These are phyloP conservation scores for Isochrysis galbana DNA, from an alignment of 78 protist genomes.

Conservation along the genomic window DNA sequence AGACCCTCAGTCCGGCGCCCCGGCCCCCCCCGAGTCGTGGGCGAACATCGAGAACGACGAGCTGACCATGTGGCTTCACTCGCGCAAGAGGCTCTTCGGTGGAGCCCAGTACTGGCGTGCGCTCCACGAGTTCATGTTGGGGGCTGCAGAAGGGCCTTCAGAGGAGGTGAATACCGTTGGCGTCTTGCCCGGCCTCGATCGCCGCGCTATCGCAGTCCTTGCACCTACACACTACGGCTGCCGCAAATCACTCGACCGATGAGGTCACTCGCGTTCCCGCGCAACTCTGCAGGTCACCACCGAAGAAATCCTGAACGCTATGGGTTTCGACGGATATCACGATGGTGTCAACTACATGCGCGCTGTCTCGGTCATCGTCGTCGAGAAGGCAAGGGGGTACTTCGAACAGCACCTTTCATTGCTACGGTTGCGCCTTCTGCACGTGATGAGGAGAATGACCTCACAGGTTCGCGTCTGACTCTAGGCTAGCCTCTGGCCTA, in stretches of 20 bases:
- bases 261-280: too few species aligned
- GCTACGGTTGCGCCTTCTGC: not conserved
- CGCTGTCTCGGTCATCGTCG: not conserved
- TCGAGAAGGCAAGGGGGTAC: not conserved
- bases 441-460: not conserved
- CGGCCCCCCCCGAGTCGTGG: too few species aligned
- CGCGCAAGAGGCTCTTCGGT: not conserved
- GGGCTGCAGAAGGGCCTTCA: not conserved
- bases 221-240: too few species aligned
- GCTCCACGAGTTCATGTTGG: not conserved
- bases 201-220: too few species aligned
- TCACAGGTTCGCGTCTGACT: not conserved
- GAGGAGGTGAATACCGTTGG: too few species aligned
- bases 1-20: too few species aligned
- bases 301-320: slow-evolving; percentile 3
- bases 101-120: slow-evolving; percentile 11
- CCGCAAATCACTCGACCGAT: too few species aligned
- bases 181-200: too few species aligned
- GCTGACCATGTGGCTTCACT: not conserved
- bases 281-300: too few species aligned
- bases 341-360: slow-evolving; percentile 14
- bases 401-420: not conserved
- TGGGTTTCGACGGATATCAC: slow-evolving; percentile 13
- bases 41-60: too few species aligned
- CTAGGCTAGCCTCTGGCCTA: not conserved